Evolutionary conservation across 108 stramenopile species (phyloP), one percentile per base, ranked within the genome.

Genomic region (Cyclotella kingstonii): DNA sequence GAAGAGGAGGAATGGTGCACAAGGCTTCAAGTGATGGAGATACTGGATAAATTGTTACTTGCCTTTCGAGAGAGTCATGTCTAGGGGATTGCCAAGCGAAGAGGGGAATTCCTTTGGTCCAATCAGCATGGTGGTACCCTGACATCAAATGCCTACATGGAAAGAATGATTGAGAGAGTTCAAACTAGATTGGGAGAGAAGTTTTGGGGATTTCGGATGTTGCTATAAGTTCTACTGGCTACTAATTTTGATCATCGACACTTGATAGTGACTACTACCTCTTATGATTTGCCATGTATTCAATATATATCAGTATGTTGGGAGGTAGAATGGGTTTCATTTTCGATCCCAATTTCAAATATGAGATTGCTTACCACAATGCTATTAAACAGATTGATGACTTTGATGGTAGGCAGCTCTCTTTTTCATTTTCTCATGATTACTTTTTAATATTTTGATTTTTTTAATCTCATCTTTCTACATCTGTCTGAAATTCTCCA

Each of bases 301-400:
- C 23, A 49, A 10, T 49, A 4, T 25, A 26, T 26, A 49, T 26
- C 25, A 36, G 53, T 2, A 62, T 66, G 44, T 55, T 54, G 26
- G 81, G 82, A 2, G 82, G 82, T 36, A 79, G 82, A 0, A 83
- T 83, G 82, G 82, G 82, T 23, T 83, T 83, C 44, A 77, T 83
- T 47, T 80, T 83, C 31, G 63, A 80, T 31, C 82, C 82, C 12
- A 53, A 54, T 22, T 63, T 53, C 2, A 83, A 80, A 44, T 30
- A 41, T 1, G 63, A 70, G 35, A n/a, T n/a, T n/a, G n/a, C n/a
- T n/a, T n/a, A n/a, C n/a, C n/a, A n/a, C n/a, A n/a, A n/a, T n/a
- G n/a, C n/a, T n/a, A n/a, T n/a, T n/a, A n/a, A n/a, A n/a, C n/a
- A n/a, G n/a, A n/a, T n/a, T n/a, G n/a, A n/a, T n/a, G n/a, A n/a